Evolutionary conservation across 202 grass and related monocot genomes (phyloP).

Genomic region (Schoenoplectus triqueter): DNA sequence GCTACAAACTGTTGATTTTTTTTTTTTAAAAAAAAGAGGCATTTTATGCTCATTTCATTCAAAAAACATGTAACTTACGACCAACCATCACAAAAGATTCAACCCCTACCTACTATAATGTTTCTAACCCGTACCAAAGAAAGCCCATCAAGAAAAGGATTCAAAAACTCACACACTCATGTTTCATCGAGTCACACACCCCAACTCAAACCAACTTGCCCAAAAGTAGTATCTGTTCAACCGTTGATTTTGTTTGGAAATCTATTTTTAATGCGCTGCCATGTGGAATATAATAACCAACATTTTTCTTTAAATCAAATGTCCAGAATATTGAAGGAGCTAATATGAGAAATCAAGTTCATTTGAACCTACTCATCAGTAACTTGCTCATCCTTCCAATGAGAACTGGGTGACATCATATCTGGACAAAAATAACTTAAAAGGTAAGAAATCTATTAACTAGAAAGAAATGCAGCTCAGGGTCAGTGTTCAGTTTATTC

Average conservation of each 20-base stretch:
- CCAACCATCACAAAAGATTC: no score
- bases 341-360: conserved; percentile 1
- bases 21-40: no score
- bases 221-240: no score
- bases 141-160: no score
- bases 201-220: no score
- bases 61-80: no score
- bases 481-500: conserved; percentile 15
- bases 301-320: no score
- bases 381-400: conserved; percentile 40
- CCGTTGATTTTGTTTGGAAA: not conserved
- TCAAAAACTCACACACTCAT: no score
- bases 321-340: not conserved
- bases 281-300: not conserved
- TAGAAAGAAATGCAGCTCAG: not conserved
- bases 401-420: conserved; percentile 50
- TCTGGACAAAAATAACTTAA: conserved; percentile 39
- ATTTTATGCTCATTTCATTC: no score
- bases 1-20: not conserved
- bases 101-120: no score
- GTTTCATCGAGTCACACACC: no score
- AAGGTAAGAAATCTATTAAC: conserved; percentile 26
- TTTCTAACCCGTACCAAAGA: no score
- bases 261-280: not conserved
- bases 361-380: conserved; percentile 65